phyloP scores from a whole-genome alignment of 2,329 filamentous ascomycete genomes.

The Chalaropsis ovoidea region DNA sequence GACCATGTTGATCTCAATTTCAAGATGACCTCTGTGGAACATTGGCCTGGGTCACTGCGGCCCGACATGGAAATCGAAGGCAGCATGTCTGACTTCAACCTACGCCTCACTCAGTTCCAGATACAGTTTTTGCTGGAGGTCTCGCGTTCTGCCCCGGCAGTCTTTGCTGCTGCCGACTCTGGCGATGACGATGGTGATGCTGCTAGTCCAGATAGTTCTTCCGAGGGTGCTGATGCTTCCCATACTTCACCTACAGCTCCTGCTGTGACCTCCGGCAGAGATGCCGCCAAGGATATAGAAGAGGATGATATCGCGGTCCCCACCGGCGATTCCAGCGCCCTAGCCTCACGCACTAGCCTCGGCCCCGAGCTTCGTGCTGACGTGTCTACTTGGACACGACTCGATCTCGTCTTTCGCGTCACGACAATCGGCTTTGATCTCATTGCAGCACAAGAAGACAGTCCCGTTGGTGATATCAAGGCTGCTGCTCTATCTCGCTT shows the following conservation, averaged over 20 bases:
- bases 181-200: too few species aligned
- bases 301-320: conserved; percentile 20
- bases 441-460: conserved; percentile 62
- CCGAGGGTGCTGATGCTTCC: background rate
- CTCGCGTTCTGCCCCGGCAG: conserved; percentile 74
- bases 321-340: background rate
- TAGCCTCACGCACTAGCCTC: conserved; percentile 35
- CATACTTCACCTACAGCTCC: background rate
- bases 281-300: background rate
- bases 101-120: conserved; percentile 82
- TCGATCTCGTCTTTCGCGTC: conserved; percentile 85
- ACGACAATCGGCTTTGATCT: conserved; percentile 82
- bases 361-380: conserved; percentile 60
- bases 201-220: background rate
- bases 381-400: conserved; percentile 74
- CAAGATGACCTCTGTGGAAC: conserved; percentile 83
- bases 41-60: conserved; percentile 62
- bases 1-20: conserved; percentile 94
- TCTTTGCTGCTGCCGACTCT: conserved; percentile 50
- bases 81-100: conserved; percentile 83
- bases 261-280: conserved; percentile 22
- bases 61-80: conserved; percentile 89
- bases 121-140: conserved; percentile 82
- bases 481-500: conserved; percentile 83
- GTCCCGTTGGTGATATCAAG: conserved; percentile 68